Evolutionary conservation across 306 rosid species (phyloP).

Genomic region (Cucumis cinereus): DNA sequence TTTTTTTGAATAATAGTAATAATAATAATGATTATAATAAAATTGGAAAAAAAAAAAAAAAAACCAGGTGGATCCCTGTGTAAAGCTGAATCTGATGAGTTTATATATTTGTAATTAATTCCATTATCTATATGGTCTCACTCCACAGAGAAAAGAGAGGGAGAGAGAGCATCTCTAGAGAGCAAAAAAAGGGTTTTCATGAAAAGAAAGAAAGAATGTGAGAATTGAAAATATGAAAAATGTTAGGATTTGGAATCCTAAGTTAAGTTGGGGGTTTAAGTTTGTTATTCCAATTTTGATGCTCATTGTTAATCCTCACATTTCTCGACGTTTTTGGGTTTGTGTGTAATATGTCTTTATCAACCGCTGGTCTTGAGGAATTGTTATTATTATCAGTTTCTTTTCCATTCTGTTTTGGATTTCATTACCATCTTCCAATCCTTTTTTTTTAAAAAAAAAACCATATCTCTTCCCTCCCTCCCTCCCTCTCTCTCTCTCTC

Average conservation of each 20-base stretch:
- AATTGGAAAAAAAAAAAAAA: neutral
- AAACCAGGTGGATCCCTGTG: slow-evolving; percentile 1
- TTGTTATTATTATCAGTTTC: neutral
- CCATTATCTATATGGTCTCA: neutral
- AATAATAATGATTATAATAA: neutral
- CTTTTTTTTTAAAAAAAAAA: neutral
- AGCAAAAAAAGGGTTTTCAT: neutral
- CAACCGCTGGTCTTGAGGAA: neutral
- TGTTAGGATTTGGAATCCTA: slow-evolving; percentile 1
- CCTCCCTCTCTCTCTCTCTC: neutral
- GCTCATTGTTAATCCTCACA: slow-evolving; percentile 1
- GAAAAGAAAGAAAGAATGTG: no score
- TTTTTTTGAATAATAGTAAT: neutral
- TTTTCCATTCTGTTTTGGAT: neutral
- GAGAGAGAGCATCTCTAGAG: neutral
- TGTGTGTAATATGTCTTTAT: neutral
- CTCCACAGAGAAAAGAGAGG: neutral
- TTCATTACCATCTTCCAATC: neutral
- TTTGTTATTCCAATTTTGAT: neutral
- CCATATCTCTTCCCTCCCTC: no score
- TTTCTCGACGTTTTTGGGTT: neutral
- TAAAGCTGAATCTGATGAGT: neutral
- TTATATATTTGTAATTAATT: neutral
- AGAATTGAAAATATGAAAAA: neutral
- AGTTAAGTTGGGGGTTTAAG: neutral